Percentiles rank a stretch among this genome's conserved stretches.
Conservation (phyloP, 805 yeast species). For the Candida argentea region DNA sequence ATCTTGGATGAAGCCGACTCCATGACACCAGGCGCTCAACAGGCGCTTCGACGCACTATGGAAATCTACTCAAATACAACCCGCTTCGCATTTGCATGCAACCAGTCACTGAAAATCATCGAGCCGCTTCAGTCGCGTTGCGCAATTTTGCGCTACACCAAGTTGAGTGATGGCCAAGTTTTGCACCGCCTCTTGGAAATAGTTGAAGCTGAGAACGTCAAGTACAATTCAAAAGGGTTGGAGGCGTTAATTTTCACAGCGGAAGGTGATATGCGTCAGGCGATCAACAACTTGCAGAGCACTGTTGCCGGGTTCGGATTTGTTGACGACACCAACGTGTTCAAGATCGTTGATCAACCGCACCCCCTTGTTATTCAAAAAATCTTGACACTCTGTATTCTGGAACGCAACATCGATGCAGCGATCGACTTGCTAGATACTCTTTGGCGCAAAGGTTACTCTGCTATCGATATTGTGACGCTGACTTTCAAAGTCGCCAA, state of each 20-base stretch:
- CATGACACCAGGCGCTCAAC: slow-evolving; percentile 96
- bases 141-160: slow-evolving; percentile 81
- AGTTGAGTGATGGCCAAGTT: slow-evolving; percentile 77
- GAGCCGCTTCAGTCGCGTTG: slow-evolving; percentile 96
- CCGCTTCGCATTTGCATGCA: slow-evolving; percentile 97
- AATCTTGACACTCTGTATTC: slow-evolving; percentile 37
- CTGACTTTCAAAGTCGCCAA: slow-evolving; percentile 86
- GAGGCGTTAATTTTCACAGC: slow-evolving; percentile 91
- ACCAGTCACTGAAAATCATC: slow-evolving; percentile 86
- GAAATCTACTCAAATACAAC: slow-evolving; percentile 93
- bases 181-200: slow-evolving; percentile 66
- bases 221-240: slow-evolving; percentile 81
- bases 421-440: slow-evolving; percentile 54
- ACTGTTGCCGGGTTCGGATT: slow-evolving; percentile 89
- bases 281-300: slow-evolving; percentile 86
- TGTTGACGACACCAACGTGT: slow-evolving; percentile 88
- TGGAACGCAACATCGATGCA: slow-evolving; percentile 42
- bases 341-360: slow-evolving; percentile 92
- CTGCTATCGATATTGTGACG: slow-evolving; percentile 86
- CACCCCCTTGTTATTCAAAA: slow-evolving; percentile 80
- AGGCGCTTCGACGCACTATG: slow-evolving; percentile 90
- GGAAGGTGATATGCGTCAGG: slow-evolving; percentile 99
- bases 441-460: slow-evolving; percentile 85
- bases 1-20: slow-evolving; percentile 94
- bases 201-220: slow-evolving; percentile 56